A percentile compares a stretch with the other conserved stretches of the same genome.
These are phyloP conservation scores for Phoma sp. DNA, from an alignment of 2,329 filamentous ascomycete species.

Conservation along the genomic window DNA sequence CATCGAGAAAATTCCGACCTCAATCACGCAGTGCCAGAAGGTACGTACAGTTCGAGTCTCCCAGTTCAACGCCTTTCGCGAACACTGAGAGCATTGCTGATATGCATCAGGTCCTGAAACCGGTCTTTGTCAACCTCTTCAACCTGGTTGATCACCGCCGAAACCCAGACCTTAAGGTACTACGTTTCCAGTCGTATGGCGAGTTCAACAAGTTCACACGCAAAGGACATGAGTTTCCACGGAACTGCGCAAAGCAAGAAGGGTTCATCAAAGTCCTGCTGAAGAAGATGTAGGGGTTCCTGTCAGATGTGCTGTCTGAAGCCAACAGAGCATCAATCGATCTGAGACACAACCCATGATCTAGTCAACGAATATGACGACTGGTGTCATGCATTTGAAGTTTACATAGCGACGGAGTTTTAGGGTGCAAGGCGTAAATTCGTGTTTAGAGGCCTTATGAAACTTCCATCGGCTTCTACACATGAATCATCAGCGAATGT, in stretches of 20 bases:
- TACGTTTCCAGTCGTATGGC: conserved; percentile 23
- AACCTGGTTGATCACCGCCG: conserved; percentile 35
- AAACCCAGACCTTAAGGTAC: conserved; percentile 21
- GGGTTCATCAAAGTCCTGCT: conserved; percentile 31
- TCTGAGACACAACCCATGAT: neutral
- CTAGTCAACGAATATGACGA: neutral
- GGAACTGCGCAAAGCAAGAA: conserved; percentile 30
- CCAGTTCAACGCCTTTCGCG: neutral
- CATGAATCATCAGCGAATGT: too few species aligned
- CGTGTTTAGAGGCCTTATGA: too few species aligned
- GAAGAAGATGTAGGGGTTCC: conserved; percentile 9
- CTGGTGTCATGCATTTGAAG: neutral
- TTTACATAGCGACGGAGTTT: conserved; percentile 4
- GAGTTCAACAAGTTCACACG: conserved; percentile 25
- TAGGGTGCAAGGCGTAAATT: neutral
- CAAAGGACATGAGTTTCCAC: conserved; percentile 26
- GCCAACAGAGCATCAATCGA: neutral
- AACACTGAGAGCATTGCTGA: conserved; percentile 4
- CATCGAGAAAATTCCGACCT: conserved; percentile 22
- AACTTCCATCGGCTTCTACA: too few species aligned
- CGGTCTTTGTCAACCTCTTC: conserved; percentile 35
- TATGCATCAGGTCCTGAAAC: conserved; percentile 22
- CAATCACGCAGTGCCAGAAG: conserved; percentile 36
- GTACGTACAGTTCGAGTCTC: neutral
- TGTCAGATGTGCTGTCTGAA: neutral